Evolutionary conservation across 352 stramenopile species (phyloP).

Genomic region (Pythium periplocum): DNA sequence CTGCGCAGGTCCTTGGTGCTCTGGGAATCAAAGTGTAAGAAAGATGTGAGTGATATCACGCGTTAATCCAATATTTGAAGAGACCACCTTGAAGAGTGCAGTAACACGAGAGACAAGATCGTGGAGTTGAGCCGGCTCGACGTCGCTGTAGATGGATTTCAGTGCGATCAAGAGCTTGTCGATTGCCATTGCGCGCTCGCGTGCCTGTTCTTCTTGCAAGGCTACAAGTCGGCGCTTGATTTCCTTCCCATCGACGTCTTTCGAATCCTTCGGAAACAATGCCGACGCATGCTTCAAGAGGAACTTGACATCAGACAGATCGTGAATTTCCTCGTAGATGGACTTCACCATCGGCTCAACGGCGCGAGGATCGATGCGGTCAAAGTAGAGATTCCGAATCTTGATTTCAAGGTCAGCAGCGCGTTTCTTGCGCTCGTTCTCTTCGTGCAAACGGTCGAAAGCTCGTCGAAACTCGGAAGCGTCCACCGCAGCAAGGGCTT

Average conservation of each 20-base stretch:
- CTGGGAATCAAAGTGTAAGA: constrained; percentile 13
- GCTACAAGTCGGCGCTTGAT: constrained; percentile 47
- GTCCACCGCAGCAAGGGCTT: constrained; percentile 27
- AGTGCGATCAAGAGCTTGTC: constrained; percentile 61
- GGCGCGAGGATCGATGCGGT: constrained; percentile 70
- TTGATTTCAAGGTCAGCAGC: constrained; percentile 86
- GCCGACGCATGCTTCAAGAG: constrained; percentile 60
- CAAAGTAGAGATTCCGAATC: constrained; percentile 88
- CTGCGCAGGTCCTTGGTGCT: constrained; percentile 85
- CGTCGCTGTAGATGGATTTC: constrained; percentile 72
- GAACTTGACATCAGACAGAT: constrained; percentile 79
- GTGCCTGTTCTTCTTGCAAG: constrained; percentile 64
- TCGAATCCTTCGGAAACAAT: constrained; percentile 64
- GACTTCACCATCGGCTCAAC: constrained; percentile 78
- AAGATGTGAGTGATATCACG: background rate
- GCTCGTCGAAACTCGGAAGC: constrained; percentile 16
- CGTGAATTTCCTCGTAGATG: constrained; percentile 74
- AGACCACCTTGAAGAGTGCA: constrained; percentile 62
- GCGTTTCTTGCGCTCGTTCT: constrained; percentile 73
- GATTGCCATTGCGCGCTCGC: constrained; percentile 52
- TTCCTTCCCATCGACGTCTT: constrained; percentile 55
- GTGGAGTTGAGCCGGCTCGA: constrained; percentile 61
- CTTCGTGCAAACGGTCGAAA: constrained; percentile 37
- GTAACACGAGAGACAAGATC: constrained; percentile 49
- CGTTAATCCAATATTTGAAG: background rate